phyloP scores from a whole-genome alignment of 106 monocot genomes.

The Dendrobium officinale region DNA sequence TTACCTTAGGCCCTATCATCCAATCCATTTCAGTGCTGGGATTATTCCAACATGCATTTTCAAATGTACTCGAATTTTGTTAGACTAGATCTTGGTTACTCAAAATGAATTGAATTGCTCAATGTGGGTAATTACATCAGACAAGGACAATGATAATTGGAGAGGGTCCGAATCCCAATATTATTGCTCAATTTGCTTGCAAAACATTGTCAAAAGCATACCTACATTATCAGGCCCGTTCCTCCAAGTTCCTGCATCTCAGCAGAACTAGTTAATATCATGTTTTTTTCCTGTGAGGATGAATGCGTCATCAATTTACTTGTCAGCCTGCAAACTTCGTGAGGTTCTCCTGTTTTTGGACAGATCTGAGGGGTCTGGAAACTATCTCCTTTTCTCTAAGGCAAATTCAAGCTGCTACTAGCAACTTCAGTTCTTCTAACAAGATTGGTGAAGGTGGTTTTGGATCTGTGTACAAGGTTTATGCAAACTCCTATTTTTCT shows the following conservation, averaged over 20 bases:
- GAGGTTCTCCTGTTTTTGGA: neutral
- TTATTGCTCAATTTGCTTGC: neutral
- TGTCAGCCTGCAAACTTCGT: neutral
- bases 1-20: neutral
- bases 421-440: constrained; percentile 22
- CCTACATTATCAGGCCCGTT: neutral
- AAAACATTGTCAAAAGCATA: neutral
- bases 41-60: neutral
- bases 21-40: neutral
- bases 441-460: constrained; percentile 36
- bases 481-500: neutral
- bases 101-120: neutral
- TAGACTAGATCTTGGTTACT: neutral
- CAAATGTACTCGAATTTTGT: neutral
- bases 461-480: constrained; percentile 33
- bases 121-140: too few relatives aligned
- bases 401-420: constrained; percentile 28
- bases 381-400: constrained; percentile 20
- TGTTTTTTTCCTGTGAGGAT: neutral
- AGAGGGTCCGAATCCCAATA: neutral
- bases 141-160: too few relatives aligned
- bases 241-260: neutral
- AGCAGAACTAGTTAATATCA: neutral
- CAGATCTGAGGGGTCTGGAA: constrained; percentile 24
- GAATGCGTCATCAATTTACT: neutral